Evolutionary conservation across 768 basidiomycete genomes (phyloP), one percentile per base, ranked within the genome.

Genomic region (Leucocoprinus birnbaumii): DNA sequence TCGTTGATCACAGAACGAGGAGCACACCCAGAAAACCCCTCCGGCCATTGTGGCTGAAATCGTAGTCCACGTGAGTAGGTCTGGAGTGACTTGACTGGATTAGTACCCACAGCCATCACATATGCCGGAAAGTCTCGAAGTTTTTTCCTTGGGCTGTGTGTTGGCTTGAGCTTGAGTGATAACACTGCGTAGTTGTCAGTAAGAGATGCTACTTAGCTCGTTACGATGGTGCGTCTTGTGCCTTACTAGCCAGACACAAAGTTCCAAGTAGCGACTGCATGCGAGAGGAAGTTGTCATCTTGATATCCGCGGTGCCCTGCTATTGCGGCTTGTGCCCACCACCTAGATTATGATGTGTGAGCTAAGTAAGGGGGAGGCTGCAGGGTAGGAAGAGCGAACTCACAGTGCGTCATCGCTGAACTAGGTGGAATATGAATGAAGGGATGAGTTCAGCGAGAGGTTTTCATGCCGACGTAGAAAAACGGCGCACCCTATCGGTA

Each of bases 291-390:
- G 25, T 68, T 72, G 2, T 62, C 52, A 58, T 80, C 75, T n/a
- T 64, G 65, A 51, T 82, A 82, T 2, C 76, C 76, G 49, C 76
- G 71, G 59, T 77, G 74, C 6, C 72, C 79, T 51, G 80, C 79
- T 40, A 76, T 61, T 0, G 78, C 76, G 16, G 79, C 74, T 55
- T 72, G 74, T 3, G 77, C 80, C 80, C 80, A 82, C 80, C 80
- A 82, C 56, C 79, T 73, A 35, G 9, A 34, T 9, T 31, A 26
- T 16, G 24, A 31, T 37, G 35, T 3, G n/a, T 24, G 19, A 16
- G 4, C 14, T 8, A 14, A 44, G 47, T 26, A 35, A 10, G 31
- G 18, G 13, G 48, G 27, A 21, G 31, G 31, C n/a, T n/a, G n/a
- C n/a, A n/a, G n/a, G n/a, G n/a, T n/a, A n/a, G n/a, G n/a, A n/a